These are phyloP conservation scores for Sporothrix schenckii DNA, from an alignment of 2,329 filamentous ascomycete genomes.

Conservation along the genomic window DNA sequence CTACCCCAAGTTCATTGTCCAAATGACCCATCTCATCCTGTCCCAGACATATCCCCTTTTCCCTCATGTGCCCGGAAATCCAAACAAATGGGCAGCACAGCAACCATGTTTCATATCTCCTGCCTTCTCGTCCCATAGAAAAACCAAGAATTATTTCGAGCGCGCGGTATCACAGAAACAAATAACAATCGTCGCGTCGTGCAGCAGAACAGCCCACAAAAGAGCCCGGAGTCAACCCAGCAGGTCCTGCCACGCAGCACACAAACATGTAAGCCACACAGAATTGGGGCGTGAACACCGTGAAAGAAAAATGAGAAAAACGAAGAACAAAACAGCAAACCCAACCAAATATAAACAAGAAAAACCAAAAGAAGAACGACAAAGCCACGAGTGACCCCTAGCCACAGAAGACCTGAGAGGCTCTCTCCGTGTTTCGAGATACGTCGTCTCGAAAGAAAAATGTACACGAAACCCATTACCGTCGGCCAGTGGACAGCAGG, in stretches of 20 bases:
- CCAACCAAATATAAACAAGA: constrained; percentile 19
- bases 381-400: constrained; percentile 18
- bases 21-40: background rate
- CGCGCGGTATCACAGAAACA: constrained; percentile 31
- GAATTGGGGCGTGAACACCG: background rate
- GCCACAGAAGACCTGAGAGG: constrained; percentile 16
- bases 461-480: background rate
- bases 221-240: constrained; percentile 13
- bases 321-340: constrained; percentile 26
- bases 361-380: background rate
- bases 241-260: background rate
- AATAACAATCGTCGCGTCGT: constrained; percentile 14
- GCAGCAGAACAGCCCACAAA: background rate
- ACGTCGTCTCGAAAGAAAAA: background rate
- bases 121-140: background rate
- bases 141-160: constrained; percentile 22
- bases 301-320: background rate
- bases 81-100: background rate
- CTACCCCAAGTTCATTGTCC: constrained; percentile 14
- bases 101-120: background rate
- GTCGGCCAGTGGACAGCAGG: background rate
- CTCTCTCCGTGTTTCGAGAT: background rate
- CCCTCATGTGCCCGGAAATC: background rate
- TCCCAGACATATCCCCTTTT: constrained; percentile 6
- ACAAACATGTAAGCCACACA: constrained; percentile 13